A percentile compares a stretch with the other conserved stretches of the same genome.
phyloP scores from a whole-genome alignment of 2,329 filamentous ascomycete species.

The Neurospora sp. region DNA sequence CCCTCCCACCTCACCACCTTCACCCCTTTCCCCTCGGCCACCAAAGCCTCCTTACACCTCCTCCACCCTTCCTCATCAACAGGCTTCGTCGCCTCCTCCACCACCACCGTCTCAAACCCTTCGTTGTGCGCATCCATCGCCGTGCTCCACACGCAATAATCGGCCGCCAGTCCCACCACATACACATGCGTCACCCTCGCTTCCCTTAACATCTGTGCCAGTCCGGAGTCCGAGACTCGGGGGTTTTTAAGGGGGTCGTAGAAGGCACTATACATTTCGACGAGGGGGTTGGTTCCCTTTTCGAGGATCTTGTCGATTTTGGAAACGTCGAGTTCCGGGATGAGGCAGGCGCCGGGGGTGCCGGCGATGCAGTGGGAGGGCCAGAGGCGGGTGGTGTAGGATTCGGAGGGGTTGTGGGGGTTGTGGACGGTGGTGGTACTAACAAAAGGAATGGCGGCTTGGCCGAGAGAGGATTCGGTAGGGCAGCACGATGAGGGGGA shows the following conservation, averaged over 20 bases:
- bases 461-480: conserved; percentile 19
- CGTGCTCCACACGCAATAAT: conserved; percentile 80
- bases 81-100: conserved; percentile 68
- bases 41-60: conserved; percentile 41
- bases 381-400: conserved; percentile 66
- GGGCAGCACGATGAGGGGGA: not conserved
- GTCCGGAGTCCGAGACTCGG: conserved; percentile 49
- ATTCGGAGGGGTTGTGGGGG: conserved; percentile 51
- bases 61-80: conserved; percentile 56
- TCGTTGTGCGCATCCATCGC: conserved; percentile 66
- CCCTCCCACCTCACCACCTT: conserved; percentile 48
- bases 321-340: conserved; percentile 56
- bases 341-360: conserved; percentile 60
- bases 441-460: conserved; percentile 44
- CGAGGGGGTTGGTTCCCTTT: conserved; percentile 63
- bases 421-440: conserved; percentile 56
- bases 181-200: conserved; percentile 66
- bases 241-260: conserved; percentile 64
- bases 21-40: conserved; percentile 41
- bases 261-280: conserved; percentile 95
- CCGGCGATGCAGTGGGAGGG: conserved; percentile 78
- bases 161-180: conserved; percentile 74
- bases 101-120: conserved; percentile 67
- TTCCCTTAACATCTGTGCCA: conserved; percentile 47
- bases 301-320: conserved; percentile 58